Percentiles rank a stretch among this genome's conserved stretches.
These are phyloP conservation scores for Clonostachys rosea DNA, from an alignment of 2,329 filamentous ascomycete genomes.

Conservation along the genomic window DNA sequence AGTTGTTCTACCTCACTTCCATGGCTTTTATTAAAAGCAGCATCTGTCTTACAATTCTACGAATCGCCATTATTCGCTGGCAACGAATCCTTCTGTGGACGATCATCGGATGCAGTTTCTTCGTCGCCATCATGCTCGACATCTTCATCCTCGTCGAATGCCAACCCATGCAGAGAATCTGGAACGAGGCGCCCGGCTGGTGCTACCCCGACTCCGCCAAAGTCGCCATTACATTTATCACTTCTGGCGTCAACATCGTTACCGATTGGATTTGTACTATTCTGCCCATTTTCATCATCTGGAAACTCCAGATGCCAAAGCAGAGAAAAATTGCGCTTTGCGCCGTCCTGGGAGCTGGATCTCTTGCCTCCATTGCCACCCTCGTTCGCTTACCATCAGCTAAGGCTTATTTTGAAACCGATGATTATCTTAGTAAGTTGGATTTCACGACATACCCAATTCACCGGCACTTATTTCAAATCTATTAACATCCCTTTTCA, in stretches of 20 bases:
- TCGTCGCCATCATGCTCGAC: conserved; percentile 4
- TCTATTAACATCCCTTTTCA: too few species aligned
- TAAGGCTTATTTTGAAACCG: too few species aligned
- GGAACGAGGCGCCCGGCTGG: conserved; percentile 4
- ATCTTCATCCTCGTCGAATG: conserved; percentile 6
- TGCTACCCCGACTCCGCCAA: conserved; percentile 2
- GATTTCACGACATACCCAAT: too few species aligned
- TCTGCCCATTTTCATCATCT: too few species aligned
- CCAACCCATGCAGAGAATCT: conserved; percentile 5
- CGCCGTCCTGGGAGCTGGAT: too few species aligned
- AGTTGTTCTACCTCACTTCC: conserved; percentile 7
- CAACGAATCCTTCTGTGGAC: conserved; percentile 5
- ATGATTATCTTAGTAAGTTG: too few species aligned
- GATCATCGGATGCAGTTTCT: conserved; percentile 3
- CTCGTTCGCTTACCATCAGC: too few species aligned
- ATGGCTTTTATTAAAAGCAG: conserved; percentile 9
- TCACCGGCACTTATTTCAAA: too few species aligned
- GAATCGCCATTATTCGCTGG: conserved; percentile 5
- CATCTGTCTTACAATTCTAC: conserved; percentile 8
- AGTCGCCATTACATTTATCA: conserved; percentile 7
- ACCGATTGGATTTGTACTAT: background rate
- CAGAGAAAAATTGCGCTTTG: too few species aligned
- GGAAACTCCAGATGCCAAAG: too few species aligned
- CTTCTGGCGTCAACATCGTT: conserved; percentile 3
- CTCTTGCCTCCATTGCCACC: too few species aligned